phyloP scores from a whole-genome alignment of 352 stramenopile species.

The Phytophthora tentaculata region DNA sequence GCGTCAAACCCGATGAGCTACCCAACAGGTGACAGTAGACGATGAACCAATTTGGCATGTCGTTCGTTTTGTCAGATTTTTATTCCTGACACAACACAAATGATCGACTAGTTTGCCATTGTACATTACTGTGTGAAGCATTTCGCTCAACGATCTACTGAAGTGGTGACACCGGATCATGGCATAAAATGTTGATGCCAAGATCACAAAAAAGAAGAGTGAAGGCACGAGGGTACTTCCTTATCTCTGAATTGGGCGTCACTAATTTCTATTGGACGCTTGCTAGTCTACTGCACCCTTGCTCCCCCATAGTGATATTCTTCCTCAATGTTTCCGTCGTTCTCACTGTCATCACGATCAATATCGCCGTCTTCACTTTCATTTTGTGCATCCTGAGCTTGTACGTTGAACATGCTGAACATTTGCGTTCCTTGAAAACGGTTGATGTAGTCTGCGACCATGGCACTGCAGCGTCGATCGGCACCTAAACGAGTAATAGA shows the following conservation, averaged over 20 bases:
- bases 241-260: neutral
- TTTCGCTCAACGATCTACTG: too few species aligned
- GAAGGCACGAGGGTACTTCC: neutral
- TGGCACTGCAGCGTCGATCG: conserved; percentile 49
- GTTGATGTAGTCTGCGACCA: conserved; percentile 63
- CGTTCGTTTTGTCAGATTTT: conserved; percentile 13
- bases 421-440: conserved; percentile 84
- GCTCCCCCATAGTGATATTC: conserved; percentile 21
- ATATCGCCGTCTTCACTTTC: conserved; percentile 35
- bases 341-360: conserved; percentile 38
- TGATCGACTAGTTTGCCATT: too few species aligned
- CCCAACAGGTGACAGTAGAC: too few species aligned
- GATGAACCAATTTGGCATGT: conserved; percentile 3
- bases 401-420: conserved; percentile 76
- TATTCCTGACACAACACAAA: neutral
- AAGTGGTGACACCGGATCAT: too few species aligned
- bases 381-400: conserved; percentile 44
- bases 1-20: neutral
- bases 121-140: too few species aligned
- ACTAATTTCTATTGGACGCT: conserved; percentile 9
- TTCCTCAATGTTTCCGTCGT: conserved; percentile 36
- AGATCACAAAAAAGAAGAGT: too few species aligned
- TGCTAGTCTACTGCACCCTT: neutral
- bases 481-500: conserved; percentile 28
- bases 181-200: too few species aligned